These are phyloP conservation scores for Quercus bicolor DNA, from an alignment of 306 rosid genomes.

Conservation along the genomic window DNA sequence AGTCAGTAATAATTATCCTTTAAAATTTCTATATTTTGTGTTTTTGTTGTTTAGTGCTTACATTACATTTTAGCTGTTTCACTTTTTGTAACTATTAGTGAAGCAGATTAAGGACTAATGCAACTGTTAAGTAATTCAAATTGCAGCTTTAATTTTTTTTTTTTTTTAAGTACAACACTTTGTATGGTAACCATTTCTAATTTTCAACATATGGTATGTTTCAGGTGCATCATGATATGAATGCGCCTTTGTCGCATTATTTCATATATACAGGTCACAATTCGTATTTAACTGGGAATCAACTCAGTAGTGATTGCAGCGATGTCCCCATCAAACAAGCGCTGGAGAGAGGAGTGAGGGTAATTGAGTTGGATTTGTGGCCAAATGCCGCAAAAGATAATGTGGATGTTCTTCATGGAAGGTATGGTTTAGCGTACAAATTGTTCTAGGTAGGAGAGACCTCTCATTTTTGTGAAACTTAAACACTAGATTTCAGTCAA, in stretches of 20 bases:
- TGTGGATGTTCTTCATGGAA: slow-evolving; percentile 93
- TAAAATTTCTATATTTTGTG: background rate
- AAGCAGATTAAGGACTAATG: background rate
- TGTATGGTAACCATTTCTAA: background rate
- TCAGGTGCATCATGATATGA: slow-evolving; percentile 92
- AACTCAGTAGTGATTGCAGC: slow-evolving; percentile 94
- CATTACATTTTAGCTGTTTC: background rate
- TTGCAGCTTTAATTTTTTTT: background rate
- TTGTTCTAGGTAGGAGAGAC: background rate
- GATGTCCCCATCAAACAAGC: slow-evolving; percentile 79
- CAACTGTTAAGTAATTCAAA: background rate
- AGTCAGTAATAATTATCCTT: background rate
- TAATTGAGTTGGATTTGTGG: slow-evolving; percentile 94
- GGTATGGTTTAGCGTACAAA: slow-evolving; percentile 33
- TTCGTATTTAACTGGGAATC: slow-evolving; percentile 94
- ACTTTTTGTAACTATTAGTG: background rate
- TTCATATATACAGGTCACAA: slow-evolving; percentile 93
- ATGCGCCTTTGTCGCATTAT: slow-evolving; percentile 82
- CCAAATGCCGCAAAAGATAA: slow-evolving; percentile 78
- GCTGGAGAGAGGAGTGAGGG: slow-evolving; percentile 80
- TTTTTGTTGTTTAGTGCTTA: background rate
- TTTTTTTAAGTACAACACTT: background rate
- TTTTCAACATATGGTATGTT: background rate
- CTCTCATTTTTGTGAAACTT: background rate
- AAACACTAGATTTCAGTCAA: background rate